Evolutionary conservation across 768 basidiomycete genomes (phyloP).

Genomic region (Cyclocybe aegerita): DNA sequence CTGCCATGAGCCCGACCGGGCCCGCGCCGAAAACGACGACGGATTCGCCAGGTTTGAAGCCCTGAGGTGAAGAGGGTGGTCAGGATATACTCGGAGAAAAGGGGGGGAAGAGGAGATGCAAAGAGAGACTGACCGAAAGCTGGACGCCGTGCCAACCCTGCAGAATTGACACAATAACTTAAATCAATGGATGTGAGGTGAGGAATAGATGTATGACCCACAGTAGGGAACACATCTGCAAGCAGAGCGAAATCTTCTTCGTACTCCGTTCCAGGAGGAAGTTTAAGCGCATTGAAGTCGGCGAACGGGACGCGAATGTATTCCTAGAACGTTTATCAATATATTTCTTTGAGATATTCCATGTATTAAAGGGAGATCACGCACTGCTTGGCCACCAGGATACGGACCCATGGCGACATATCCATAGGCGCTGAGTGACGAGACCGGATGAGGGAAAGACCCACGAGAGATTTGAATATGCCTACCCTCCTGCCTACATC

Average conservation of each 20-base stretch:
- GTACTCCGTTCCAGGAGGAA: slow-evolving; percentile 51
- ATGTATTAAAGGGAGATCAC: too few species aligned
- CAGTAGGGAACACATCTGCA: slow-evolving; percentile 58
- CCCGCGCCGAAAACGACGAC: slow-evolving; percentile 54
- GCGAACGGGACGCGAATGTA: slow-evolving; percentile 57
- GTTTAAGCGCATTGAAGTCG: slow-evolving; percentile 53
- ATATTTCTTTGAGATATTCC: background rate
- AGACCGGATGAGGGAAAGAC: background rate
- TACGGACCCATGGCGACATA: slow-evolving; percentile 62
- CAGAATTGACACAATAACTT: background rate
- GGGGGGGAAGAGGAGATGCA: background rate
- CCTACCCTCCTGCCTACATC: slow-evolving; percentile 45
- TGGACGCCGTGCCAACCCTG: slow-evolving; percentile 55
- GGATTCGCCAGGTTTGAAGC: slow-evolving; percentile 52
- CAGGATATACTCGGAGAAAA: background rate
- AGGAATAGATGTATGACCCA: slow-evolving; percentile 19
- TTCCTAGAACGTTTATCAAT: slow-evolving; percentile 31
- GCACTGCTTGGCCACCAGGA: slow-evolving; percentile 50
- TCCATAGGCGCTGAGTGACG: slow-evolving; percentile 39
- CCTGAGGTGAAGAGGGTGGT: slow-evolving; percentile 20
- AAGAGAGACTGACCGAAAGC: slow-evolving; percentile 34
- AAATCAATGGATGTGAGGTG: background rate
- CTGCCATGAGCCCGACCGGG: slow-evolving; percentile 57
- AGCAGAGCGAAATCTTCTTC: slow-evolving; percentile 56
- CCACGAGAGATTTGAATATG: background rate